Evolutionary conservation across 106 monocot species (phyloP), one percentile per base, ranked within the genome.

Genomic region (Dendrobium chrysotoxum): DNA sequence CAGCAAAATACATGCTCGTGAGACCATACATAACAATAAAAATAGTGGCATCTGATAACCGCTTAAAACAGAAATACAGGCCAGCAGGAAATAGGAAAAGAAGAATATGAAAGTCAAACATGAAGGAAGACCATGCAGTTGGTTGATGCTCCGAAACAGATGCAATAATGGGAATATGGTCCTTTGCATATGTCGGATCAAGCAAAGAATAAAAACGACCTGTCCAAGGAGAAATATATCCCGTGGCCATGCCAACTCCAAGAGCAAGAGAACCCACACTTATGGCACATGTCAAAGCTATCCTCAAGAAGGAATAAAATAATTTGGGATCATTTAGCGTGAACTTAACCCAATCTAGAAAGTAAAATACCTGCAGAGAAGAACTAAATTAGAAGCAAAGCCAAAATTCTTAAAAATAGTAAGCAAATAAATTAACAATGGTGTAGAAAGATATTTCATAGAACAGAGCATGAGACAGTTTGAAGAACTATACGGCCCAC

Each of bases 1-100:
- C 90, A 77, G 92, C 92, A 90, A 93, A 93, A 78, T 93, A 93
- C 90, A 93, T 88, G 83, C 92, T 93, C 54, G 92, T 93, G 40
- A 93, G 90, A 31, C 92, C 90, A 86, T 93, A 93, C 92, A 93
- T 93, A 23, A 93, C 92, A 71, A 93, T 77, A 54, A 93, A 93
- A 67, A 93, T 93, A 5, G 90, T 90, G 53, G 92, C 92, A 86
- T 93, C 92, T 38, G 92, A 88, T 77, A 93, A 79, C 28, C 85
- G 88, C 86, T 90, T 93, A 80, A 93, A 93, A 72, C 92, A 93
- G 72, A 93, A 93, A 73, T 93, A 93, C 28, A 93, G 75, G 55
- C 92, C 92, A 5, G 92, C 92, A 54, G 92, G 92, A 75, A 93
- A 93, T 67, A 93, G 86, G 38, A 93, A 86, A 70, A 93, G 88